Percentiles rank a stretch among this genome's conserved stretches.
phyloP scores from a whole-genome alignment of 805 yeast genomes.

The baker's yeast (Saccharomyces cerevisiae) region DNA sequence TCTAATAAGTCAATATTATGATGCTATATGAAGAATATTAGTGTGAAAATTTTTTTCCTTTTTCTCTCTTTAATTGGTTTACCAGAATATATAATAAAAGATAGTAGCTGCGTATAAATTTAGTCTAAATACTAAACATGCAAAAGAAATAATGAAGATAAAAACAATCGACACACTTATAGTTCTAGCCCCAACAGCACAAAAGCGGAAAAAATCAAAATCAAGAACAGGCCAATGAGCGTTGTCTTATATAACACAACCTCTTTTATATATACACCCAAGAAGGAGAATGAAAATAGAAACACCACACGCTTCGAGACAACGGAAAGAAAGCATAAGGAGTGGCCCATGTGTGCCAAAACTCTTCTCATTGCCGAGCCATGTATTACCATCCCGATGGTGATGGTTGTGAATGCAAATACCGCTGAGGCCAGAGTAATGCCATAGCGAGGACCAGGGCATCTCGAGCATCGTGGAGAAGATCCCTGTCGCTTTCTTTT shows the following conservation, averaged over 20 bases:
- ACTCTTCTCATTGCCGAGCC: neutral
- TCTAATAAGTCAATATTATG: neutral
- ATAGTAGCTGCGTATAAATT: neutral
- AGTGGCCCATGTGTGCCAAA: neutral
- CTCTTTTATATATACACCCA: neutral
- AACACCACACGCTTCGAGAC: neutral
- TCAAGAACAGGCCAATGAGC: neutral
- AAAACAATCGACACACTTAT: neutral
- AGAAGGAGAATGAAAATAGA: neutral
- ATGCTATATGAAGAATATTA: neutral
- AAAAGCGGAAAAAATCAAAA: neutral
- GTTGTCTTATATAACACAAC: neutral
- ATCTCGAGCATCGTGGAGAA: neutral
- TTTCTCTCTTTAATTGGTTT: neutral
- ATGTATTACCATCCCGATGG: neutral
- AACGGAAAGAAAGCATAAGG: neutral
- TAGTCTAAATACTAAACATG: neutral
- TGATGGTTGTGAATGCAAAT: neutral
- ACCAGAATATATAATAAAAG: neutral
- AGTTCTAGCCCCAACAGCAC: neutral
- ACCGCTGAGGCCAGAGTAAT: neutral
- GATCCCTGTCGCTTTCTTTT: neutral
- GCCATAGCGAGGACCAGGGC: neutral
- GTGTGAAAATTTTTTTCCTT: slow-evolving; percentile 1
- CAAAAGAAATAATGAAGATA: neutral